phyloP scores from a whole-genome alignment of 1,284 basidiomycete genomes.

The Austroboletus novae-zelandiae region DNA sequence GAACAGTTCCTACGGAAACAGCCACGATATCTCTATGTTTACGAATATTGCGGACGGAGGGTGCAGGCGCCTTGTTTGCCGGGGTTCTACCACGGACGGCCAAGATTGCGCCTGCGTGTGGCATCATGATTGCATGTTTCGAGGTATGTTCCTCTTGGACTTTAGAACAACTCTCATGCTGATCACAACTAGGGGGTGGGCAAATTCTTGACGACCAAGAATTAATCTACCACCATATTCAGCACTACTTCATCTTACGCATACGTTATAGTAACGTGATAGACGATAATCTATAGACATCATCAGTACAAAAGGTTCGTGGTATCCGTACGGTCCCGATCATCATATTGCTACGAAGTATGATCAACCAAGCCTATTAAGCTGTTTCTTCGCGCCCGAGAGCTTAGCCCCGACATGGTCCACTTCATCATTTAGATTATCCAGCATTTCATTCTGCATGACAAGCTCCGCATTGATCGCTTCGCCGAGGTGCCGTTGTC shows the following conservation, averaged over 20 bases:
- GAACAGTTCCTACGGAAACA: slow-evolving; percentile 38
- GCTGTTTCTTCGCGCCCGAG: slow-evolving; percentile 72
- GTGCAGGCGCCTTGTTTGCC: slow-evolving; percentile 75
- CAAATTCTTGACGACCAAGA: slow-evolving; percentile 39
- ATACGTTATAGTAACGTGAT: slow-evolving; percentile 14
- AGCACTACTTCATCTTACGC: slow-evolving; percentile 19
- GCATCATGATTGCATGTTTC: slow-evolving; percentile 95
- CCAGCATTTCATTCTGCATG: slow-evolving; percentile 85
- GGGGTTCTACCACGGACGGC: slow-evolving; percentile 87
- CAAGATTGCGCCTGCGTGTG: slow-evolving; percentile 98
- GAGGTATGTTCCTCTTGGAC: slow-evolving; percentile 55
- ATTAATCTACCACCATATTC: background rate
- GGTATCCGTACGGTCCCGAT: slow-evolving; percentile 22
- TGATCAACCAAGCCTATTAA: slow-evolving; percentile 66
- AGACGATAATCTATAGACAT: slow-evolving; percentile 10
- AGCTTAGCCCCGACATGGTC: slow-evolving; percentile 77
- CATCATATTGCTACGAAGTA: slow-evolving; percentile 4
- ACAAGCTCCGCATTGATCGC: slow-evolving; percentile 85
- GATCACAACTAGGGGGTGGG: slow-evolving; percentile 50
- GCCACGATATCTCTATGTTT: slow-evolving; percentile 61
- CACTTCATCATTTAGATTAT: slow-evolving; percentile 73
- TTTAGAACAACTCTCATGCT: slow-evolving; percentile 2
- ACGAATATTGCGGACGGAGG: slow-evolving; percentile 79
- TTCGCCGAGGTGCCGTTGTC: slow-evolving; percentile 84
- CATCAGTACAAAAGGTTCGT: slow-evolving; percentile 1